Base-by-base conservation (phyloP, 345 rosid genomes). In the Citrus maxima region DNA sequence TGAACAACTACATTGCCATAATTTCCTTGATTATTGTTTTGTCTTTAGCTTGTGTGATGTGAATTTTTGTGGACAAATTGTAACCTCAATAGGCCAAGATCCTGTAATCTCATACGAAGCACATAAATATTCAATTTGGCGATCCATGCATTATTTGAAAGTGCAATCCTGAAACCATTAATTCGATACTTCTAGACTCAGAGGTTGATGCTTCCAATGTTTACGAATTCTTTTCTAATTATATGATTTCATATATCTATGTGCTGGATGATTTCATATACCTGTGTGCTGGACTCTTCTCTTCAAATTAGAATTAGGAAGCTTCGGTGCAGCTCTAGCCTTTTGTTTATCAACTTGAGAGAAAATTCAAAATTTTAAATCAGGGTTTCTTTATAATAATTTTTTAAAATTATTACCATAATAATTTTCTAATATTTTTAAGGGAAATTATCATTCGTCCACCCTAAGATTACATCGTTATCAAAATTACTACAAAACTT, bases 321-420 rank as follows among this genome's bases (percentile, higher is more conserved):
- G 40, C 54, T 27, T 24, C 7, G 88, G 92, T 35, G 84, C 88
- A 2, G 88, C 90, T 10, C 10, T 89, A 40, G 85, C 89, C 22
- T 74, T 83, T 59, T 64, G 87, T 77, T 19, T 89, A 7, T 86
- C 89, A 8, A 86, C 83, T 51, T 86, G 86, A 8, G 46, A 40
- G 46, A 40, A 40, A 10, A 0, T 10, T 40, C 13, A 40, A 10
- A 40, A 40, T 40, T 40, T 0, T 40, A 40, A 40, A 40, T 40
- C 8, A 40, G 0, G 13, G 13, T 40, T 40, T 40, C 49, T 40
- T 40, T 40, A 2, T 10, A 10, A 10, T 40, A 10, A 40, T 40
- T 40, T 40, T 40, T 40, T 9, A 40, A 40, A 40, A 40, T 40
- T 40, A 40, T 40, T 40, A 40, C 13, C 49, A 10, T 40, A 10